Base-by-base conservation (phyloP, 164 flowering plant species). In the Taxillus chinensis region DNA sequence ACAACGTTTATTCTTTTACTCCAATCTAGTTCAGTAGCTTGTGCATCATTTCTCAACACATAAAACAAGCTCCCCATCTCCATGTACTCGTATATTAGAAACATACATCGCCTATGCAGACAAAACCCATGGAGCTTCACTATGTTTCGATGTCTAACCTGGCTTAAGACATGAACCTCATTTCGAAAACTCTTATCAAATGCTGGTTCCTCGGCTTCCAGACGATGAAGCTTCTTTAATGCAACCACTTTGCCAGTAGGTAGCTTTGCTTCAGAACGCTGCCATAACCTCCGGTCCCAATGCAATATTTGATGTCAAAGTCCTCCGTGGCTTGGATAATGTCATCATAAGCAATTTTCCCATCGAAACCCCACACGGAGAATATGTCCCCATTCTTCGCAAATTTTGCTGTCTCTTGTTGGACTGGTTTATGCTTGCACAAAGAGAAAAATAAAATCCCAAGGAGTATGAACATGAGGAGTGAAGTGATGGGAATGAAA, bases 261-360 rank as follows among this genome's bases (percentile, higher is more conserved):
- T 11, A 48, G 51, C 12, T 48, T 4, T 48, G 51, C 51, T 48
- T 48, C 12, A 2, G 4, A 48, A 48, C 51, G 2, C 51, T 48
- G 51, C 51, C 51, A 48, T 48, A 68, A 16, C 71, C 68, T 7
- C 73, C 71, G 9, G 70, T 62, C 12, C 70, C 75, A 14, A 66
- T 68, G 55, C 68, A 70, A 52, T 70, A 61, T 41, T 11, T 56
- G 41, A 64, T 60, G 45, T 58, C 69, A 46, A 67, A 68, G 45
- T 64, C 67, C 42, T 63, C 56, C 7, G 57, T 72, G 41, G 69
- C 69, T 62, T 37, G 4, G 5, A 72, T 49, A 12, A 68, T 62
- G 46, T 72, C 71, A 51, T 72, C 57, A 13, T 39, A 67, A 10
- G 69, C 69, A 45, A 64, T 49, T 6, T 41, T 55, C 5, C 61